phyloP scores from a whole-genome alignment of 75 land plant species.

The Picea sitchensis region DNA sequence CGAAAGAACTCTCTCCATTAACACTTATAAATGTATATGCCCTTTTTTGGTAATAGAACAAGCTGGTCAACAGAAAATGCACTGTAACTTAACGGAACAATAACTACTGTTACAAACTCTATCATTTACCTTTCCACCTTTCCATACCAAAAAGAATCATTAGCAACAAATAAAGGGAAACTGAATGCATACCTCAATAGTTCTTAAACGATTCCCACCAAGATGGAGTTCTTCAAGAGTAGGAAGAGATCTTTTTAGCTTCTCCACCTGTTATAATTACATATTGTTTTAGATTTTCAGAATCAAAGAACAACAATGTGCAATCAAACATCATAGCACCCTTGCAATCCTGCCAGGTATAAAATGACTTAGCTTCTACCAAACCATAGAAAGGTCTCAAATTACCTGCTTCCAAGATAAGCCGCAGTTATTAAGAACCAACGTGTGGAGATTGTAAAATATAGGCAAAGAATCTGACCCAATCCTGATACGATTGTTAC shows the following conservation, averaged over 20 bases:
- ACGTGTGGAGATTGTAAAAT: constrained; percentile 32
- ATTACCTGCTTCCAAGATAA: constrained; percentile 75
- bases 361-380: too few species aligned
- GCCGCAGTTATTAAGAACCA: constrained; percentile 22
- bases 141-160: too few species aligned
- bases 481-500: too few species aligned
- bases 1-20: background rate
- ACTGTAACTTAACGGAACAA: background rate
- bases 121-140: background rate
- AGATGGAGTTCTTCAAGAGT: constrained; percentile 78
- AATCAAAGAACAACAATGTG: too few species aligned
- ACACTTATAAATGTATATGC: background rate
- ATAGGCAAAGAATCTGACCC: constrained; percentile 14
- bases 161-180: too few species aligned
- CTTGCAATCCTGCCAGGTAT: too few species aligned
- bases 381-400: background rate
- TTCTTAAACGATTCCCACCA: constrained; percentile 59
- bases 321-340: too few species aligned
- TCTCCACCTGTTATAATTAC: constrained; percentile 60
- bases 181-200: constrained; percentile 21
- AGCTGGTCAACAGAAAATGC: background rate
- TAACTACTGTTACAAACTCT: background rate
- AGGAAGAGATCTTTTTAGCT: constrained; percentile 53
- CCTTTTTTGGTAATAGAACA: background rate
- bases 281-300: background rate